Base-by-base conservation (phyloP, 495 filamentous ascomycete species). In the Aspergillus cristatus region DNA sequence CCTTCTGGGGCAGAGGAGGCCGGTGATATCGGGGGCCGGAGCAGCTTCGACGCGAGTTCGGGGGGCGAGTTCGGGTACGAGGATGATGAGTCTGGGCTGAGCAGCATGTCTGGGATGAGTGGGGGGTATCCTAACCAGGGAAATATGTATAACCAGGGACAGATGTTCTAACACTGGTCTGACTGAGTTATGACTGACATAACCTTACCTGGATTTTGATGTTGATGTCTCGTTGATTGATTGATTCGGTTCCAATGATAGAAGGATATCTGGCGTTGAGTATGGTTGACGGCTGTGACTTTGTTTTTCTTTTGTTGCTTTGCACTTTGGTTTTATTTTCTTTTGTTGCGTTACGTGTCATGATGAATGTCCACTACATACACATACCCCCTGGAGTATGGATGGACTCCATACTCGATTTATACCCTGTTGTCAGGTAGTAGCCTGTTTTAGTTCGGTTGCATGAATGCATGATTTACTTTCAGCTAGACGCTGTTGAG, bases 21-120 rank as follows among this genome's bases (percentile, higher is more conserved):
- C 3, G 70, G 70, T 34, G 87, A 90, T 31, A 71, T 87, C 14
- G 84, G 81, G 37, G 84, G 86, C 0, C 72, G 85, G 28, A 88
- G 82, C 48, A 91, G 84, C 50, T 96, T 91, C 48, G 91, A 97
- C 52, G 86, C 85, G 0, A 88, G 84, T 38, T 87, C 85, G 39
- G 79, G 79, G 6, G 65, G 66, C 4, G 71, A 73, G 37, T 70
- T 59, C 41, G 64, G 62, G 2, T 72, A 60, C 35, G 70, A 73
- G 22, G 71, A 75, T 6, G 71, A 75, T 36, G 65, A 69, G 15
- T 60, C 62, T 1, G 53, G 53, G 14, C 26, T 60, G 12, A 54
- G 53, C 22, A 59, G 51, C 41, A 53, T 55, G 18, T 62, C 59
- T 8, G 62, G 60, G 2, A 55, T 62, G 45, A 58, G 58, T 36